Conservation (phyloP, 140 eudicot genomes). For the Senecio squalidus region DNA sequence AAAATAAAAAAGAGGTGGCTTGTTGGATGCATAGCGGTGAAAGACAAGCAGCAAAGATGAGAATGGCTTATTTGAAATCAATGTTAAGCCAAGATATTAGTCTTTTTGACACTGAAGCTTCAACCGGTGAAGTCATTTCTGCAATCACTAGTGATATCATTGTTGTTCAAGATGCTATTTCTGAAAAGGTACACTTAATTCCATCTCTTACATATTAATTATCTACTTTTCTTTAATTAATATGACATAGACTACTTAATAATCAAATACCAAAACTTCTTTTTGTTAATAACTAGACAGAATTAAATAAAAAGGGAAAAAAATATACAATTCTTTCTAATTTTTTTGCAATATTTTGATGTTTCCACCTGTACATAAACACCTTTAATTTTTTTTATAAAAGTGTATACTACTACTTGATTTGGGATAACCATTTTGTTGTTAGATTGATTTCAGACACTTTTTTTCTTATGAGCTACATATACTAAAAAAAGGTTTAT, state of each 20-base stretch:
- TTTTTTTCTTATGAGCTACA: background rate
- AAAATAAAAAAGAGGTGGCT: too few relatives aligned
- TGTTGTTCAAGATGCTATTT: slow-evolving; percentile 95
- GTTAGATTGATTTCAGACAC: background rate
- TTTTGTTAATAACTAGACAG: too few relatives aligned
- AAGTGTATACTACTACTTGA: background rate
- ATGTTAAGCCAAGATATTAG: slow-evolving; percentile 96
- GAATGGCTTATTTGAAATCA: slow-evolving; percentile 85
- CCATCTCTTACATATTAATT: background rate
- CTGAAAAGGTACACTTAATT: slow-evolving; percentile 86
- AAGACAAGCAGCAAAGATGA: slow-evolving; percentile 97
- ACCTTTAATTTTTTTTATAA: background rate
- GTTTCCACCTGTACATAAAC: background rate
- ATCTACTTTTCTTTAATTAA: background rate
- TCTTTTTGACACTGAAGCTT: slow-evolving; percentile 88
- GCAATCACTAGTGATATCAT: slow-evolving; percentile 91
- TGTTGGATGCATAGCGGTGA: slow-evolving; percentile 99
- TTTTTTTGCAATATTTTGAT: too few relatives aligned
- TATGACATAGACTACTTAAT: too few relatives aligned
- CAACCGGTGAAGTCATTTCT: slow-evolving; percentile 95
- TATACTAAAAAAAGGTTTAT: background rate
- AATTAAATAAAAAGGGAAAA: too few relatives aligned
- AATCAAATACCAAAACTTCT: too few relatives aligned
- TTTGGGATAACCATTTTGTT: background rate
- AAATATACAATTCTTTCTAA: too few relatives aligned